These are phyloP conservation scores for Dillenia suffruticosa DNA, from an alignment of 164 flowering plant genomes.

Conservation along the genomic window DNA sequence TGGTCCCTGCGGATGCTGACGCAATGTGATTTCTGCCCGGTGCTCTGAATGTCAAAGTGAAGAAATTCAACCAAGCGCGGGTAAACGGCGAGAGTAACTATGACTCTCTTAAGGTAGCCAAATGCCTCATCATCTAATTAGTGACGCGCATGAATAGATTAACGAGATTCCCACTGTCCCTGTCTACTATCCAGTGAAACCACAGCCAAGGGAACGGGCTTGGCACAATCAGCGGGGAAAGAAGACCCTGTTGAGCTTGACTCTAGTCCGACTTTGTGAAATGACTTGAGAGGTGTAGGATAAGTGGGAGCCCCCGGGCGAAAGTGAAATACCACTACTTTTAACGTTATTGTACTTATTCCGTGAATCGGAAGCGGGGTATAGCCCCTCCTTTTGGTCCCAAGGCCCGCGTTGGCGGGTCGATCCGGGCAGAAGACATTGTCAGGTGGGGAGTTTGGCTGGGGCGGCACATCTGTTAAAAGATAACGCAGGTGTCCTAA, in stretches of 20 bases:
- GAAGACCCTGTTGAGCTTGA: constrained; percentile 34
- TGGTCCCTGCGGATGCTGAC: constrained; percentile 34
- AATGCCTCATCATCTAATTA: constrained; percentile 21
- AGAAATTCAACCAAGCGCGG: constrained; percentile 36
- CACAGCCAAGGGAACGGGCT: constrained; percentile 18
- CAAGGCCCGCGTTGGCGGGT: no score
- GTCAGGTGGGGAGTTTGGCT: constrained; percentile 31
- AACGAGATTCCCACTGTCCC: constrained; percentile 21
- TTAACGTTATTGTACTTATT: constrained; percentile 8
- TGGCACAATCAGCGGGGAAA: constrained; percentile 24
- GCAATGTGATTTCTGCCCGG: constrained; percentile 28
- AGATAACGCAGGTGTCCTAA: constrained; percentile 36
- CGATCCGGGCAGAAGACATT: constrained; percentile 16
- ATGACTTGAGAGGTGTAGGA: constrained; percentile 32
- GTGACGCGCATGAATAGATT: constrained; percentile 24
- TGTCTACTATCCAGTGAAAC: constrained; percentile 24
- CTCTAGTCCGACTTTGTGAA: constrained; percentile 28
- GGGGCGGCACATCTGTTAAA: constrained; percentile 37
- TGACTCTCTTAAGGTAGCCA: constrained; percentile 29
- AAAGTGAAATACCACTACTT: constrained; percentile 19
- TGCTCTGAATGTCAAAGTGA: constrained; percentile 43
- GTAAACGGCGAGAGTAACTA: constrained; percentile 29
- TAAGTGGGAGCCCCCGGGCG: constrained; percentile 23
- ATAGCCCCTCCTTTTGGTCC: constrained; percentile 5
- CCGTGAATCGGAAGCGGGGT: constrained; percentile 4